These are phyloP conservation scores for Phytophthora multivora DNA, from an alignment of 352 stramenopile genomes.

Conservation along the genomic window DNA sequence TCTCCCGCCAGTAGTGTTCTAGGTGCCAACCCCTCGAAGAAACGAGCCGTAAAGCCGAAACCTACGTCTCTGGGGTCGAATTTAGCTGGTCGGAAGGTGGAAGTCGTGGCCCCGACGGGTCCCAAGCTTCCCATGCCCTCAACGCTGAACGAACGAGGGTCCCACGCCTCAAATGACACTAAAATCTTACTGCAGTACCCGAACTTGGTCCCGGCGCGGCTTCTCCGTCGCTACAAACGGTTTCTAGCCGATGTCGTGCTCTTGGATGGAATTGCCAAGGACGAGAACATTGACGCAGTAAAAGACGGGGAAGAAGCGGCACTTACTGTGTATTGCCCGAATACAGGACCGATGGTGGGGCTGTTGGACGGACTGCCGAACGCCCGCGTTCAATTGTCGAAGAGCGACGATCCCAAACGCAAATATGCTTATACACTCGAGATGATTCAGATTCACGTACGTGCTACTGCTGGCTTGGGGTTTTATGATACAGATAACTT, in stretches of 20 bases:
- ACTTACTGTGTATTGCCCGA: slow-evolving; percentile 84
- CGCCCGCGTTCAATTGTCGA: slow-evolving; percentile 76
- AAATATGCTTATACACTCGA: slow-evolving; percentile 88
- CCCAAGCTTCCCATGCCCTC: slow-evolving; percentile 31
- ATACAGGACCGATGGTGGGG: slow-evolving; percentile 83
- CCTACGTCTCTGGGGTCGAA: slow-evolving; percentile 1
- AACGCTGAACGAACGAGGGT: slow-evolving; percentile 32
- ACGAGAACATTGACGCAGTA: not conserved
- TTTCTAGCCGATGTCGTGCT: slow-evolving; percentile 85
- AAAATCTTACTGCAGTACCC: slow-evolving; percentile 60
- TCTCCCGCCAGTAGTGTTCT: not conserved
- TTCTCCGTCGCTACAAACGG: slow-evolving; percentile 82
- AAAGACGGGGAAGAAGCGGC: slow-evolving; percentile 20
- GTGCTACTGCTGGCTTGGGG: slow-evolving; percentile 7
- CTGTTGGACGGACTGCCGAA: slow-evolving; percentile 67
- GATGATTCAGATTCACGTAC: slow-evolving; percentile 84
- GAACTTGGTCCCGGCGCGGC: slow-evolving; percentile 52
- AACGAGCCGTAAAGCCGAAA: slow-evolving; percentile 12
- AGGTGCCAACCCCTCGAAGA: slow-evolving; percentile 12
- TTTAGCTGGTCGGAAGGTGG: slow-evolving; percentile 10
- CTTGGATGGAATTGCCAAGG: slow-evolving; percentile 13
- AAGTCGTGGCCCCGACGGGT: slow-evolving; percentile 3
- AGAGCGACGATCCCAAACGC: slow-evolving; percentile 73
- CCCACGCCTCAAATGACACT: slow-evolving; percentile 7
- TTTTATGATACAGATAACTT: not conserved